These are phyloP conservation scores for Hericium erinaceus DNA, from an alignment of 768 basidiomycete genomes.

Conservation along the genomic window DNA sequence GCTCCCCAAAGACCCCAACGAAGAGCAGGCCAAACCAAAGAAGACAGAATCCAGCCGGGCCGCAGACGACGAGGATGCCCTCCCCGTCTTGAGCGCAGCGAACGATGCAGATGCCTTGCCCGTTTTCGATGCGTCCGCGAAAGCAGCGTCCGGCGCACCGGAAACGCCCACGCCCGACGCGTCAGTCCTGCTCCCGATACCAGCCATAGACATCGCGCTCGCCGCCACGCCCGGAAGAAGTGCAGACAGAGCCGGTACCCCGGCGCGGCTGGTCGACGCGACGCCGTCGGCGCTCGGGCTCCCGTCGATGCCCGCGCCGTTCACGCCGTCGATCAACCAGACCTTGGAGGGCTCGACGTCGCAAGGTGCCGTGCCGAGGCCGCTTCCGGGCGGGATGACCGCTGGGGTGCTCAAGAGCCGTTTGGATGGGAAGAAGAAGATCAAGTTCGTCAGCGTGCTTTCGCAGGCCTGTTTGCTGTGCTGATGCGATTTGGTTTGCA, in stretches of 20 bases:
- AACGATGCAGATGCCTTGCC: not conserved
- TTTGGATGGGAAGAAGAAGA: constrained; percentile 58
- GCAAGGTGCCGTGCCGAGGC: constrained; percentile 18
- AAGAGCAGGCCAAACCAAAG: constrained; percentile 2
- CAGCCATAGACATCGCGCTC: not conserved
- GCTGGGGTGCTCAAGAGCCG: constrained; percentile 48
- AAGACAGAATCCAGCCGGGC: constrained; percentile 15
- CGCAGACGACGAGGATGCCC: not conserved
- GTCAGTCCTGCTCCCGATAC: not conserved
- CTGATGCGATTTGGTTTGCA: constrained; percentile 18
- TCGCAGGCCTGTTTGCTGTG: not conserved
- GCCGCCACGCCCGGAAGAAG: not conserved
- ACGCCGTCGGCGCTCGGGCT: constrained; percentile 17
- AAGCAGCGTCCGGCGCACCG: not conserved
- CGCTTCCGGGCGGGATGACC: constrained; percentile 53
- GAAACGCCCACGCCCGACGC: not conserved
- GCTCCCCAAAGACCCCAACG: constrained; percentile 19
- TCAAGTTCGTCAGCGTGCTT: constrained; percentile 41
- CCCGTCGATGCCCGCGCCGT: constrained; percentile 40
- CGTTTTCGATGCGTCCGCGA: not conserved
- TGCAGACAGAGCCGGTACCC: not conserved
- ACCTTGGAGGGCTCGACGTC: constrained; percentile 33
- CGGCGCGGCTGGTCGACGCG: not conserved
- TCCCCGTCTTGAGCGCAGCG: not conserved
- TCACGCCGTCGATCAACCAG: constrained; percentile 62